Base-by-base conservation (phyloP, 495 filamentous ascomycete species). In the Acidomyces sp. region DNA sequence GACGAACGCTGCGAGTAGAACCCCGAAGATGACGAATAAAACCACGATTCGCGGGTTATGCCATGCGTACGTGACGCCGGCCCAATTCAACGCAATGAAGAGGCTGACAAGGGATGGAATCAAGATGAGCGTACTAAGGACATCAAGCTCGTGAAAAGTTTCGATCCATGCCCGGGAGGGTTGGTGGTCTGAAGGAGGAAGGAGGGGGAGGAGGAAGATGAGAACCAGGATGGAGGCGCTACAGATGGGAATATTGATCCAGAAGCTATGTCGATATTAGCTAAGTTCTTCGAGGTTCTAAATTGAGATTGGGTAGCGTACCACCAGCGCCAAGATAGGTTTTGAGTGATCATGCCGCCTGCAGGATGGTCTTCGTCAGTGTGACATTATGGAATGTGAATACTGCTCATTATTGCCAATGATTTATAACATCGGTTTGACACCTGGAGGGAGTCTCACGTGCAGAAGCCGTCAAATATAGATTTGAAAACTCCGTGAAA, bases 21-120 rank as follows among this genome's bases (percentile, higher is more conserved):
- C 26, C 9, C 26, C 26, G 13, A 9, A 9, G n/a, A 36, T 43
- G 10, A n/a, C 32, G 28, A 15, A 13, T 6, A 31, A 12, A 12
- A 28, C 18, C 25, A 43, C 26, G 11, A 43, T 43, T 13, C 27
- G n/a, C 3, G 40, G 40, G 40, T 36, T 33, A 39, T 18, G 25
- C 13, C 42, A 31, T 37, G 15, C 34, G 36, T 6, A 44, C 10
- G 18, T 44, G 39, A n/a, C 36, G 18, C 6, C 30, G 39, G n/a
- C 34, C 26, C 16, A 40, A 6, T 15, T 23, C 42, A 21, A 13
- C 39, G 20, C 10, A 45, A 7, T 2, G 34, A 33, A 42, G 34
- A 37, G 34, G 18, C 34, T 12, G 12, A 11, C 20, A 21, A 37
- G 34, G 9, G 9, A 9, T 29, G 26, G 26, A 13, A 29, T 29